Conservation (phyloP, 1,284 basidiomycete genomes). For the Melanopsichium pennsylvanicum region DNA sequence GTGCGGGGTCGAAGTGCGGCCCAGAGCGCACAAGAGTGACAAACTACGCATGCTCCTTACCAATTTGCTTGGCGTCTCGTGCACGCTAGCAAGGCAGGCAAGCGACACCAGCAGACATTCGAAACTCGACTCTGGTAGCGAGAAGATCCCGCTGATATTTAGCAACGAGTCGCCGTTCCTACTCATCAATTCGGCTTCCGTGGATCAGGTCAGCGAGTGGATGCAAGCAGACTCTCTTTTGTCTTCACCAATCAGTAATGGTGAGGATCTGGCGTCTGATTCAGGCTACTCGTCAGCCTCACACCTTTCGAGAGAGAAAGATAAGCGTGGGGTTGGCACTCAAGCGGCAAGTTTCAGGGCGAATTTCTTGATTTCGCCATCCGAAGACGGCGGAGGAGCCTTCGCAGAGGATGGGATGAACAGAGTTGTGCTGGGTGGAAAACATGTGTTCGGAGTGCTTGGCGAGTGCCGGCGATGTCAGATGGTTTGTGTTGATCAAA, state of each 20-base stretch:
- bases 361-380: constrained; percentile 45
- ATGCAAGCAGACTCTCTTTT: constrained; percentile 4
- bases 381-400: neutral
- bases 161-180: constrained; percentile 57
- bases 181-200: constrained; percentile 38
- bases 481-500: constrained; percentile 50
- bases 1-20: constrained; percentile 24
- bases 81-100: constrained; percentile 39
- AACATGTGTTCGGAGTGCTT: constrained; percentile 39
- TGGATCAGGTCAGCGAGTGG: constrained; percentile 40
- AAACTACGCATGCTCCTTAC: constrained; percentile 25
- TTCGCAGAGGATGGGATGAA: constrained; percentile 31
- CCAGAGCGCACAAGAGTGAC: constrained; percentile 20
- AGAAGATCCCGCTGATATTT: constrained; percentile 44
- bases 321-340: neutral
- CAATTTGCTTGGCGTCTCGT: constrained; percentile 33
- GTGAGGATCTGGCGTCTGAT: constrained; percentile 30
- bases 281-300: constrained; percentile 35
- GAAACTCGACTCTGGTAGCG: constrained; percentile 18
- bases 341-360: constrained; percentile 43
- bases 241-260: neutral
- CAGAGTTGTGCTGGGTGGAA: constrained; percentile 26
- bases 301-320: neutral
- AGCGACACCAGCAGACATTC: constrained; percentile 25
- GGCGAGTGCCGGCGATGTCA: constrained; percentile 46